Percentiles rank a stretch among this genome's conserved stretches.
Evolutionary conservation across 257 asterid genomes (phyloP).

Genomic region (Lycium ferocissimum): DNA sequence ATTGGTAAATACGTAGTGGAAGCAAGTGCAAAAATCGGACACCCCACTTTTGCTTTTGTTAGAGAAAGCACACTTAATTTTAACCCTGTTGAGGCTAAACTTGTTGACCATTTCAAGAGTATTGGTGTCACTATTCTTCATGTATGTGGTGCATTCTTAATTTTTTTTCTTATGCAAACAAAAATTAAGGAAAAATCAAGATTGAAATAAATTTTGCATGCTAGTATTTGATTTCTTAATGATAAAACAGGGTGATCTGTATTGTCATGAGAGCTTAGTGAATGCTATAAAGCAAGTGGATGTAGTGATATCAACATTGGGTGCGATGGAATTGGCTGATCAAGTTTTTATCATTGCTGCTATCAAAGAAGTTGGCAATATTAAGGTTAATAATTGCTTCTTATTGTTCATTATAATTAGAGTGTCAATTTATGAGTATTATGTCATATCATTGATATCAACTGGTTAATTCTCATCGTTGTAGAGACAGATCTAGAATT

Average conservation of each 20-base stretch:
- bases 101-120: conserved; percentile 63
- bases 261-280: conserved; percentile 63
- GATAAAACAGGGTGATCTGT: conserved; percentile 57
- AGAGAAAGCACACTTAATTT: conserved; percentile 54
- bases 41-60: conserved; percentile 73
- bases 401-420: neutral
- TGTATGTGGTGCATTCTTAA: conserved; percentile 42
- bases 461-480: too few relatives aligned
- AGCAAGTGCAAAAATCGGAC: conserved; percentile 71
- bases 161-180: too few relatives aligned
- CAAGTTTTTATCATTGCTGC: conserved; percentile 70
- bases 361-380: conserved; percentile 73
- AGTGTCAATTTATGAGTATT: neutral
- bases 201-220: neutral
- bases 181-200: neutral
- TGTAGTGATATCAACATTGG: conserved; percentile 71
- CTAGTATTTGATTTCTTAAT: neutral
- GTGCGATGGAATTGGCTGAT: conserved; percentile 54
- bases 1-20: conserved; percentile 76
- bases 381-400: conserved; percentile 49
- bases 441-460: too few relatives aligned
- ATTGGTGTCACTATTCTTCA: conserved; percentile 62
- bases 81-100: conserved; percentile 69
- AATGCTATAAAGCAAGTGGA: conserved; percentile 73
- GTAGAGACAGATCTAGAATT: too few relatives aligned